These are phyloP conservation scores for Stentor roeselii DNA, from an alignment of 73 alveolate species.

Conservation along the genomic window DNA sequence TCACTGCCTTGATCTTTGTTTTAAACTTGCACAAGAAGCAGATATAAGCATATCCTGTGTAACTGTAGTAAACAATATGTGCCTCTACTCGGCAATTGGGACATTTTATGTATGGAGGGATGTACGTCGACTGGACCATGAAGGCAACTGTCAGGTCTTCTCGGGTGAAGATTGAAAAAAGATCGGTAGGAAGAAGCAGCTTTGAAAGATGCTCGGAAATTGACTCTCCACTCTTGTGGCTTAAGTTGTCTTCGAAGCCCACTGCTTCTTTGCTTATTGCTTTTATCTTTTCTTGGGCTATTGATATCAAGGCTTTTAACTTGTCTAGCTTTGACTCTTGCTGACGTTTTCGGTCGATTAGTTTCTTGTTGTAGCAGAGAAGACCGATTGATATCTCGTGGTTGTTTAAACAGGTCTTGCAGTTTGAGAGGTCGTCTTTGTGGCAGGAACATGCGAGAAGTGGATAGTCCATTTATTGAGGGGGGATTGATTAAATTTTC, in stretches of 20 bases:
- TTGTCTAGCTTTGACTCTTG: constrained; percentile 53
- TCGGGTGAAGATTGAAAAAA: background rate
- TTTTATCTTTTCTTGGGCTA: constrained; percentile 65
- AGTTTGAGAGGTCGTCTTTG: background rate
- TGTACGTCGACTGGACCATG: background rate
- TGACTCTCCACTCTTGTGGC: constrained; percentile 24
- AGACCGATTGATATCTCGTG: background rate
- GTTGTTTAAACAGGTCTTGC: background rate
- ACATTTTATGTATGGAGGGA: background rate
- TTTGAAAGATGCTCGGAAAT: background rate
- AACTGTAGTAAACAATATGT: background rate
- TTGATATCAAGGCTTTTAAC: constrained; percentile 53
- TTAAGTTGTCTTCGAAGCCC: constrained; percentile 43
- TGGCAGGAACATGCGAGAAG: background rate
- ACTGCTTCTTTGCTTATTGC: constrained; percentile 63
- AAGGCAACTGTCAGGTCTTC: background rate
- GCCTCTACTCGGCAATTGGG: background rate
- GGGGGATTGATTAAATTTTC: no score
- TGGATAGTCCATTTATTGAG: background rate
- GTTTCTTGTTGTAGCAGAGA: background rate
- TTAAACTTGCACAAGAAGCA: background rate
- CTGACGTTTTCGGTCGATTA: background rate
- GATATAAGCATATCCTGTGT: background rate
- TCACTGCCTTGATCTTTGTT: background rate
- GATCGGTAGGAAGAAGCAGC: background rate